Evolutionary conservation across 139 green algal genomes (phyloP), one percentile per base, ranked within the genome.

Genomic region (Monoraphidium neglectum): DNA sequence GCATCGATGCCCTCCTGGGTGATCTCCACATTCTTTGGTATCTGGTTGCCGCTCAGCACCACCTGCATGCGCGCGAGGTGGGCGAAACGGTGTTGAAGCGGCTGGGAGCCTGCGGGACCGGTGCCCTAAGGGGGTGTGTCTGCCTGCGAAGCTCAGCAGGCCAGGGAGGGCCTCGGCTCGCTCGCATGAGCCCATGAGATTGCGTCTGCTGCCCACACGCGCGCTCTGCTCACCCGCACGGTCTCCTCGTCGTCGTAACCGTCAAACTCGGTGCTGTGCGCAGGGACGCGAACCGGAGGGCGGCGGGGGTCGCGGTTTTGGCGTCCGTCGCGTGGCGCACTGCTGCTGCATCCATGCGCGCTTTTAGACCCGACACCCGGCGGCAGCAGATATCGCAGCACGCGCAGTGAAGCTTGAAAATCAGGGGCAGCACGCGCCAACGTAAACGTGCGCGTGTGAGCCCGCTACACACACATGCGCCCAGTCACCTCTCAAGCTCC

Each of bases 21-120:
- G 83, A 98, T 91, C 43, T 98, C 94, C 24, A 94, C 86, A 24
- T 65, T 73, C 57, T 82, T 85, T 2, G 94, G 93, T 80, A 95
- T 92, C 87, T 98, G 95, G 86, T 97, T 97, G 76, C 95, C 95
- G 12, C 88, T 91, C 90, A 98, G 92, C 24, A 95, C 81, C 30
- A 97, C 88, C 87, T 92, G 74, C 72, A n/a, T n/a, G n/a, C n/a
- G n/a, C 70, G 21, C 51, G 51, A n/a, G n/a, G n/a, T n/a, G n/a
- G n/a, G n/a, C n/a, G n/a, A n/a, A n/a, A n/a, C n/a, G n/a, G n/a
- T n/a, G n/a, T n/a, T n/a, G n/a, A n/a, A n/a, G n/a, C n/a, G n/a
- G n/a, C n/a, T n/a, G n/a, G n/a, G n/a, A n/a, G n/a, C n/a, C n/a
- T n/a, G n/a, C n/a, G n/a, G n/a, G n/a, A n/a, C n/a, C n/a, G n/a